Percentiles rank a stretch among this genome's conserved stretches.
Evolutionary conservation across 208 protist genomes (phyloP).

Genomic region (Blechomonas ayalai): DNA sequence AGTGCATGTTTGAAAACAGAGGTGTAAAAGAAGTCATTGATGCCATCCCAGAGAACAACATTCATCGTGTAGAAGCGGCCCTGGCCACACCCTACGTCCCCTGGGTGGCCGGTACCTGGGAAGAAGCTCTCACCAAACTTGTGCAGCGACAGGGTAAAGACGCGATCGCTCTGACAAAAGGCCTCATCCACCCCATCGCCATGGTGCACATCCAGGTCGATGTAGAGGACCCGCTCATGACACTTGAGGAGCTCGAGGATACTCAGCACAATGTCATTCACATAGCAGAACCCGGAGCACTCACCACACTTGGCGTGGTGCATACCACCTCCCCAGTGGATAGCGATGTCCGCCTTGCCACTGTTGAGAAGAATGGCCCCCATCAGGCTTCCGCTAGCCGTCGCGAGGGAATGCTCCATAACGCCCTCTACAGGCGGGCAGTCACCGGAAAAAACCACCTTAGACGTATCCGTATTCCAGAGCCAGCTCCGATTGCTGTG

Average conservation of each 20-base stretch:
- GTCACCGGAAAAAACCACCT: slow-evolving; percentile 79
- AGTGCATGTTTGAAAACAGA: slow-evolving; percentile 74
- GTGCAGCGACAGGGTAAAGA: slow-evolving; percentile 99
- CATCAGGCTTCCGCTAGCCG: slow-evolving; percentile 78
- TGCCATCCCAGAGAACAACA: slow-evolving; percentile 82
- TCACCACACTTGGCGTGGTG: slow-evolving; percentile 97
- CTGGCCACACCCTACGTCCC: slow-evolving; percentile 71
- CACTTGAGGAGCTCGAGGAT: slow-evolving; percentile 99
- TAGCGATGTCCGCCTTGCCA: slow-evolving; percentile 78
- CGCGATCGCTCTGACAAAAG: slow-evolving; percentile 98
- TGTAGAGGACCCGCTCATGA: slow-evolving; percentile 97
- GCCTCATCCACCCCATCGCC: slow-evolving; percentile 99
- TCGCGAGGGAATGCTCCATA: slow-evolving; percentile 81
- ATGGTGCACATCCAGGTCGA: slow-evolving; percentile 99
- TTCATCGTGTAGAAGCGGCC: slow-evolving; percentile 87
- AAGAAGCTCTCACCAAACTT: slow-evolving; percentile 99
- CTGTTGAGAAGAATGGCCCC: slow-evolving; percentile 81
- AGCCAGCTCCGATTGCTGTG: slow-evolving; percentile 77
- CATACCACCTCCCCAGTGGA: slow-evolving; percentile 99
- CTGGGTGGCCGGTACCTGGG: slow-evolving; percentile 94
- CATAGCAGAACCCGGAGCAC: slow-evolving; percentile 99
- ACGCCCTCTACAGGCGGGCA: slow-evolving; percentile 85
- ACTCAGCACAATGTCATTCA: slow-evolving; percentile 99
- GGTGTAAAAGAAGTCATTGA: slow-evolving; percentile 88
- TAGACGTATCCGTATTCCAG: slow-evolving; percentile 78